A percentile compares a stretch with the other conserved stretches of the same genome.
Conservation (phyloP, 805 yeast genomes). For the Starmera quercuum region DNA sequence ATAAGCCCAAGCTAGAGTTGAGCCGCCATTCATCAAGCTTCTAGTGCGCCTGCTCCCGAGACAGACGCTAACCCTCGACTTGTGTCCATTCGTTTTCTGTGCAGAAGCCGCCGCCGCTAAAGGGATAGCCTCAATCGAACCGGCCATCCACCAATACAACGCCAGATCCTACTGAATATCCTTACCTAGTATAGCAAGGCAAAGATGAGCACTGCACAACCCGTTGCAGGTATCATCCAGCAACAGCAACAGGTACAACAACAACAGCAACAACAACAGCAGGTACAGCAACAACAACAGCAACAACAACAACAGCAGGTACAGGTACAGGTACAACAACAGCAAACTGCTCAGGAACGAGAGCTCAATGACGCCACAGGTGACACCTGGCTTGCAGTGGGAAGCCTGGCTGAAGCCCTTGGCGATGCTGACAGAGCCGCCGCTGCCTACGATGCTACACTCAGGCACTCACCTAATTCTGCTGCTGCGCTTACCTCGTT, state of each 20-base stretch:
- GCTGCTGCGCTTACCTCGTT: slow-evolving; percentile 78
- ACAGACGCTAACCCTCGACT: background rate
- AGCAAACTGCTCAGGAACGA: slow-evolving; percentile 23
- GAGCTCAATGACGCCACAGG: slow-evolving; percentile 48
- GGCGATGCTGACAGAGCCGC: slow-evolving; percentile 88
- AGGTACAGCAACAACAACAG: slow-evolving; percentile 1
- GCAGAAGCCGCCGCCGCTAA: too few relatives aligned
- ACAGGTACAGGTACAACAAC: slow-evolving; percentile 19
- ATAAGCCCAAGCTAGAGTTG: too few relatives aligned
- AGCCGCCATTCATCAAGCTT: too few relatives aligned
- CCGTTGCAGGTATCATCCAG: slow-evolving; percentile 1
- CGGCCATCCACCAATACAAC: background rate
- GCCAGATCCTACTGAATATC: background rate
- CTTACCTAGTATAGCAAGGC: too few relatives aligned
- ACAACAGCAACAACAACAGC: slow-evolving; percentile 3
- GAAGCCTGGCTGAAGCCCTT: slow-evolving; percentile 80
- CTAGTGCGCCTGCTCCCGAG: background rate
- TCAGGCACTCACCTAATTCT: slow-evolving; percentile 79
- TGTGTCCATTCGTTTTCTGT: too few relatives aligned
- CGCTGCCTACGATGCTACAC: slow-evolving; percentile 79
- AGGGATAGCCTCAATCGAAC: too few relatives aligned
- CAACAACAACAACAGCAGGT: slow-evolving; percentile 2
- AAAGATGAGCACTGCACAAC: background rate
- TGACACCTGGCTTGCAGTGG: slow-evolving; percentile 85
- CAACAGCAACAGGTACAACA: background rate